These are phyloP conservation scores for Talaromyces sp. DNA, from an alignment of 2,329 filamentous ascomycete genomes.

Conservation along the genomic window DNA sequence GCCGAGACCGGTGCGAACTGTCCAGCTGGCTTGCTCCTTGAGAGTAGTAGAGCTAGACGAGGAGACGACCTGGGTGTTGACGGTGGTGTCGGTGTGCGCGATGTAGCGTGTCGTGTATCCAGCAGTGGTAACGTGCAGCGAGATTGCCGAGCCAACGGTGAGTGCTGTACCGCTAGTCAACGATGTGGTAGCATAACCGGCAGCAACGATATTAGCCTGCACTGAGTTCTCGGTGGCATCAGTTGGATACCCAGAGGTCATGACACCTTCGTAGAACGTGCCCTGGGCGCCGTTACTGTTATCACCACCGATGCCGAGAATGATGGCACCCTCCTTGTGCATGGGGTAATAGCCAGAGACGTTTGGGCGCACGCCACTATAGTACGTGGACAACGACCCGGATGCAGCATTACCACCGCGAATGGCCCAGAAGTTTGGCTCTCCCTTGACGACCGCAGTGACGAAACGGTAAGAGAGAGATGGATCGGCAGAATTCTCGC, in stretches of 20 bases:
- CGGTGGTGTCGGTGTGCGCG: conserved; percentile 11
- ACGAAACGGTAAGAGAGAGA: conserved; percentile 11
- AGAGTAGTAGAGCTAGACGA: conserved; percentile 7
- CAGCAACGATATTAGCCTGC: conserved; percentile 14
- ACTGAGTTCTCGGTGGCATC: conserved; percentile 11
- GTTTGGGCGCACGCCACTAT: conserved; percentile 8
- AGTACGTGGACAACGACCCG: conserved; percentile 10
- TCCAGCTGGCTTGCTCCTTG: conserved; percentile 15
- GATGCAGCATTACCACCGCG: conserved; percentile 12
- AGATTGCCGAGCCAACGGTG: conserved; percentile 7
- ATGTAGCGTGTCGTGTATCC: conserved; percentile 13
- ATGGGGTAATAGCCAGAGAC: conserved; percentile 12
- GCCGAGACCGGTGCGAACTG: conserved; percentile 11
- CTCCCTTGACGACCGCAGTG: conserved; percentile 12
- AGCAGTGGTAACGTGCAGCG: conserved; percentile 9
- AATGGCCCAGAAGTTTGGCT: conserved; percentile 10
- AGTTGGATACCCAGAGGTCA: conserved; percentile 14
- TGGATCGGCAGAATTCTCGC: conserved; percentile 4
- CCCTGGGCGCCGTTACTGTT: conserved; percentile 15
- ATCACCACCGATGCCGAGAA: conserved; percentile 15
- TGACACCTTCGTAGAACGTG: conserved; percentile 16
- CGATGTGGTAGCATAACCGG: conserved; percentile 9
- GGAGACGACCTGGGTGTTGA: conserved; percentile 14
- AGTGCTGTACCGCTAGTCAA: conserved; percentile 11
- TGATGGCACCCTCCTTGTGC: conserved; percentile 15